Conservation (phyloP, 805 yeast genomes). For the Danielia reshetovae region DNA sequence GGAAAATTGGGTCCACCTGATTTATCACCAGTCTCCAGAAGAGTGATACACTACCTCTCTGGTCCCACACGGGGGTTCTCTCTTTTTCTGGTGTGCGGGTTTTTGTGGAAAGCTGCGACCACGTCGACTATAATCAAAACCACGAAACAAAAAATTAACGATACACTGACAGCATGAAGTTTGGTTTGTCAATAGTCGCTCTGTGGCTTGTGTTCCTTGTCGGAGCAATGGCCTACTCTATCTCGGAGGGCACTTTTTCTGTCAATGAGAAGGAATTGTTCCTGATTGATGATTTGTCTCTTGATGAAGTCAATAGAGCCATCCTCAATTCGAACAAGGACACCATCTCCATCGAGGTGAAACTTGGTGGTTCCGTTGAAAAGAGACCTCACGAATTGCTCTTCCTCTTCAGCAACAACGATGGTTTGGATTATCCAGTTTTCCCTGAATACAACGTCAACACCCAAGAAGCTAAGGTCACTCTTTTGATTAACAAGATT, state of each 20-base stretch:
- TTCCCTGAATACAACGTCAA: conserved; percentile 25
- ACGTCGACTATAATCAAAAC: conserved; percentile 1
- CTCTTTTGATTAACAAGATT: conserved; percentile 25
- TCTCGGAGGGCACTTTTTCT: conserved; percentile 26
- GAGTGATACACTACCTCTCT: no score
- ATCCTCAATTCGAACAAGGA: conserved; percentile 30
- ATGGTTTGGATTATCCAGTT: conserved; percentile 29
- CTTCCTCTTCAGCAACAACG: conserved; percentile 24
- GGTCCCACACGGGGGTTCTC: no score
- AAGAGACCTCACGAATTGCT: conserved; percentile 34
- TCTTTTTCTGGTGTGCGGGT: background rate
- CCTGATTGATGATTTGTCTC: conserved; percentile 27
- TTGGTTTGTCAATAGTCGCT: conserved; percentile 10
- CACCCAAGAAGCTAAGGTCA: conserved; percentile 18
- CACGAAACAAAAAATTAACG: no score
- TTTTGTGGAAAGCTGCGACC: conserved; percentile 1
- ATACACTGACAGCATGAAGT: conserved; percentile 17
- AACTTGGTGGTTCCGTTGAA: conserved; percentile 16
- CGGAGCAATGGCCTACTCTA: conserved; percentile 24
- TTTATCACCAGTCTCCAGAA: no score
- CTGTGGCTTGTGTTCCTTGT: conserved; percentile 19
- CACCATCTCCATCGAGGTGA: conserved; percentile 25
- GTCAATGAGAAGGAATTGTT: conserved; percentile 20
- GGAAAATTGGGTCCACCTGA: no score
- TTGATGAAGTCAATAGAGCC: conserved; percentile 28